Evolutionary conservation across 805 yeast genomes (phyloP), one percentile per base, ranked within the genome.

Genomic region (Barnettozyma californica): DNA sequence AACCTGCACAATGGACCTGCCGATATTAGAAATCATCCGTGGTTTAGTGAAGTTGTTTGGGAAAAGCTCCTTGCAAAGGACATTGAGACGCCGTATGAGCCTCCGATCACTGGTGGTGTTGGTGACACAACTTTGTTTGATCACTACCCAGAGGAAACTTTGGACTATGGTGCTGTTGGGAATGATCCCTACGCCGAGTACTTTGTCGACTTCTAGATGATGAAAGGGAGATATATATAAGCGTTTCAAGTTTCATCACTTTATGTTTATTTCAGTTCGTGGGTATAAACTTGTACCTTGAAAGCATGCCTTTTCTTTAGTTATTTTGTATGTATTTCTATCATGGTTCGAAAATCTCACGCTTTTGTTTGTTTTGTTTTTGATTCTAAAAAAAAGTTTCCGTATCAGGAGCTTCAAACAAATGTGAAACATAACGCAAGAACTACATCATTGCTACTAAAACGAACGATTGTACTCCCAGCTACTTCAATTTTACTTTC

Each of bases 11-110:
- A 83, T 56, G 97, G 97, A 9, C 81, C 91, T 2, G 81, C 80
- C 26, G 97, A 91, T 64, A 84, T 91, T 51, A 86, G 88, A 64
- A 78, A 77, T 53, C 97, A 91, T 63, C 83, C 87, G 0, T 91
- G 97, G 97, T 91, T 91, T 60, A 73, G 77, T 47, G 97, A 91
- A 65, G 97, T 91, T 20, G 83, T 87, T 8, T 91, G 97, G 97
- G 96, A 89, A 48, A 85, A 86, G 64, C 74, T 91, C 51, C 69
- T 88, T 46, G 79, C 85, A 41, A 84, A 90, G 61, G 90, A 87
- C 58, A 91, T 91, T 47, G 97, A 91, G 62, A 91, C 97, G 4
- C 97, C 97, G 1, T 91, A 91, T 64, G 97, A 91, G 66, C 97
- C 97, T 8, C 96, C 96, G 20, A 88, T 91, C 55, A 86, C 91